phyloP scores from a whole-genome alignment of 2,329 filamentous ascomycete genomes.

The Orbilia quercus region DNA sequence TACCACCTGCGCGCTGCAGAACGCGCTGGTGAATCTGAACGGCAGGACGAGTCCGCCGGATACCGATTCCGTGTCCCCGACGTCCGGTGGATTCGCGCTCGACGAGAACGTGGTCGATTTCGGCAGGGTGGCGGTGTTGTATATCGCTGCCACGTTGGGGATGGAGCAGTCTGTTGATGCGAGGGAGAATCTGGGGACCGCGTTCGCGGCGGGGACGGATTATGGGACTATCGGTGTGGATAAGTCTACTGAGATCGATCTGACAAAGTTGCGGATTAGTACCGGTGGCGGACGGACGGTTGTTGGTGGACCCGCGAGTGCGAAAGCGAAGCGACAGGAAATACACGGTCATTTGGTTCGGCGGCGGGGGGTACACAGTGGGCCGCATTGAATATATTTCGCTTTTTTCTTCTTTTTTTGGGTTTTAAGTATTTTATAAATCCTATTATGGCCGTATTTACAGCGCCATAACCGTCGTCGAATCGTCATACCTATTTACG shows the following conservation, averaged over 20 bases:
- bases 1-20: conserved; percentile 84
- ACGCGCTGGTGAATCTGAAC: conserved; percentile 86
- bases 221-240: conserved; percentile 38
- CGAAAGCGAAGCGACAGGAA: conserved; percentile 13
- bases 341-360: conserved; percentile 11
- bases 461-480: neutral
- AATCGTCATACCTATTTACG: neutral
- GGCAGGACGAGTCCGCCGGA: conserved; percentile 62
- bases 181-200: conserved; percentile 35
- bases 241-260: conserved; percentile 12
- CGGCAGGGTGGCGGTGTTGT: conserved; percentile 72
- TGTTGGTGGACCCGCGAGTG: conserved; percentile 27
- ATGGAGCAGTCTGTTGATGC: conserved; percentile 44
- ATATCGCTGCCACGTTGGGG: conserved; percentile 67
- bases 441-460: neutral
- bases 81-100: conserved; percentile 62
- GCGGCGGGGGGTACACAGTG: conserved; percentile 26
- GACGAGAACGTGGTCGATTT: conserved; percentile 73
- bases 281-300: conserved; percentile 28
- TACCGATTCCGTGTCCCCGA: conserved; percentile 39
- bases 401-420: neutral
- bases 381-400: conserved; percentile 2
- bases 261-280: conserved; percentile 41
- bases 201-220: conserved; percentile 38
- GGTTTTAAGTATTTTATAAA: neutral